Base-by-base conservation (phyloP, 163 green algal species). In the Chloromonas sp. region DNA sequence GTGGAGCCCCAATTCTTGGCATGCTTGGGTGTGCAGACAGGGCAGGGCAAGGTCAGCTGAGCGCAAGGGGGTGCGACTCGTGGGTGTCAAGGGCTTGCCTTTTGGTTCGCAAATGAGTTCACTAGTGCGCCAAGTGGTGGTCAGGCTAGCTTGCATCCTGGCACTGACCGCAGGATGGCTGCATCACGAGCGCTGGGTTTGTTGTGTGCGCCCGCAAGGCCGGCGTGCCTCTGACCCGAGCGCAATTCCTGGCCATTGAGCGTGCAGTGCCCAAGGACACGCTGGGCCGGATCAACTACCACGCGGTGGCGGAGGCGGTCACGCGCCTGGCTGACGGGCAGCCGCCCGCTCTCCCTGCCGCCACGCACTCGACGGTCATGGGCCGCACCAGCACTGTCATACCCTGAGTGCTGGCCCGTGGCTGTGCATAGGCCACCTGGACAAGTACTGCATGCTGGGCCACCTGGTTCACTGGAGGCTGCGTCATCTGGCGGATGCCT, bases 251-350 rank as follows among this genome's bases (percentile, higher is more conserved):
- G 70, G 85, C 87, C 2, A 74, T 91, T 70, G 87, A 91, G 85
- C 83, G 87, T 0, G 82, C 87, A 57, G 79, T 91, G 8, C 86
- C 83, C 1, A 91, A 91, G 85, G 87, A 91, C 81, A 85, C 61
- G 0, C 61, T 87, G 76, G 87, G 87, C 3, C 87, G 87, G 36
- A 86, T 91, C 76, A 89, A 91, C 81, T 89, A 87, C 83, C 71
- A 87, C 71, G 5, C 5, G 66, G 66, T 74, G 5, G 11, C 11
- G 66, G 66, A 5, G 66, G 66, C 66, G 5, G 66, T 74, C 66
- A 5, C 5, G 66, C 66, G 66, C 11, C 66, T 74, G 5, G 66
- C 11, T 11, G 11, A 11, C 5, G 66, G 66, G 5, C 5, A 74
- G 66, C 66, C 66, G 11, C 66, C 66, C 66, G 66, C 66, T 15